Evolutionary conservation across 2,329 filamentous ascomycete species (phyloP), one percentile per base, ranked within the genome.

Genomic region (Leptodontidium sp.): DNA sequence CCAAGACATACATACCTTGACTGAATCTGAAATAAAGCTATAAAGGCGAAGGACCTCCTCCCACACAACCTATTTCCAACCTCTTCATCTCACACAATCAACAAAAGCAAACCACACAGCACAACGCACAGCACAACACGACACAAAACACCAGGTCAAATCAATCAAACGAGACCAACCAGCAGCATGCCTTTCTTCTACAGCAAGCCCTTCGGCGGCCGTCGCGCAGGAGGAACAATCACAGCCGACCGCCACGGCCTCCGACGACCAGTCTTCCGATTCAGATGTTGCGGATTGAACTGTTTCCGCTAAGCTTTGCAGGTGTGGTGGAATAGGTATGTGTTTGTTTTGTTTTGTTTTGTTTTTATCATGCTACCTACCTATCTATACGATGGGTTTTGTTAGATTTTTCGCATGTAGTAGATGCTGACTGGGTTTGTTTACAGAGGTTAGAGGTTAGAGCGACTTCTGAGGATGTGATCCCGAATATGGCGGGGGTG

Each of bases 231-330:
- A 64, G 85, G 83, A 45, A 84, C 83, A 69, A 76, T 87, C 63
- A 79, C 83, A 12, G 84, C 84, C 68, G 84, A 86, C 78, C 82
- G 82, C 73, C 81, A 87, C 73, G 86, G 86, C 63, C 78, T 83
- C 1, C 81, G 82, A 49, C 80, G 83, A 64, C 84, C 84, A 32
- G 83, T 85, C 6, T 86, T 85, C 76, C 79, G 84, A 49, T 81
- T 87, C 75, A 81, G 81, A 43, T 78, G 81, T 70, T 84, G 85
- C 55, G 80, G 81, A 52, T 82, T 87, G 74, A 85, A 81, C 76
- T 88, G 85, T 77, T 65, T 65, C 52, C 63, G 63, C 52, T 65
- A 12, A 24, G 9, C 17, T 17, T 2, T 49, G 45, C 15, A 49
- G 21, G 11, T 29, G 29, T 12, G 29, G 9, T 35, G 52, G 52